Conservation (phyloP, 768 basidiomycete genomes). For the Phaffia australis region DNA sequence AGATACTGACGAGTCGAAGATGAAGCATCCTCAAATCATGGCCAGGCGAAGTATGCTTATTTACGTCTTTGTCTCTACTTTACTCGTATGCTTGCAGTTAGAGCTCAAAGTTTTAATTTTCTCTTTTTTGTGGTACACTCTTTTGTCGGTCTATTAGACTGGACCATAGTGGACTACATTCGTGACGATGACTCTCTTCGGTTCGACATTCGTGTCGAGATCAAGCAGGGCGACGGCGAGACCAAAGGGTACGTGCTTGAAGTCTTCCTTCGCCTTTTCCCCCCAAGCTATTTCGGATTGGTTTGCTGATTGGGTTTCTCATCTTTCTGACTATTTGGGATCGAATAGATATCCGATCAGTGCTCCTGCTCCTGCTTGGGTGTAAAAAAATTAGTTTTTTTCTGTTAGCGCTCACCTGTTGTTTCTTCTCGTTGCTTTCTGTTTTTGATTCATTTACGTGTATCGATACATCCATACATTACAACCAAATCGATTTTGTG, state of each 20-base stretch:
- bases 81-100: not conserved
- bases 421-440: not conserved
- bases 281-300: constrained; percentile 2
- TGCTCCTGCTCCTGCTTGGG: constrained; percentile 4
- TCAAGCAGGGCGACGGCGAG: constrained; percentile 64
- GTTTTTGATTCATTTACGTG: no score
- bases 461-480: no score
- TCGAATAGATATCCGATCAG: constrained; percentile 12
- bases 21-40: constrained; percentile 50
- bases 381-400: not conserved
- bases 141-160: constrained; percentile 9
- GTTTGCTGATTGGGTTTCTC: not conserved
- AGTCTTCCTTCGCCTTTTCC: not conserved
- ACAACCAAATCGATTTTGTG: no score
- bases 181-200: constrained; percentile 51
- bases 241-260: constrained; percentile 61
- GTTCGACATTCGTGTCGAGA: constrained; percentile 81
- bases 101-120: no score
- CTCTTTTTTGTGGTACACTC: not conserved
- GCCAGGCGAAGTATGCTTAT: constrained; percentile 12
- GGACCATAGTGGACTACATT: constrained; percentile 46
- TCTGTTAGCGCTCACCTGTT: not conserved
- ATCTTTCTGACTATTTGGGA: no score
- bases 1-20: constrained; percentile 64
- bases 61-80: not conserved